Evolutionary conservation across 179 eudicot genomes (phyloP).

Genomic region (Spergularia azorica): DNA sequence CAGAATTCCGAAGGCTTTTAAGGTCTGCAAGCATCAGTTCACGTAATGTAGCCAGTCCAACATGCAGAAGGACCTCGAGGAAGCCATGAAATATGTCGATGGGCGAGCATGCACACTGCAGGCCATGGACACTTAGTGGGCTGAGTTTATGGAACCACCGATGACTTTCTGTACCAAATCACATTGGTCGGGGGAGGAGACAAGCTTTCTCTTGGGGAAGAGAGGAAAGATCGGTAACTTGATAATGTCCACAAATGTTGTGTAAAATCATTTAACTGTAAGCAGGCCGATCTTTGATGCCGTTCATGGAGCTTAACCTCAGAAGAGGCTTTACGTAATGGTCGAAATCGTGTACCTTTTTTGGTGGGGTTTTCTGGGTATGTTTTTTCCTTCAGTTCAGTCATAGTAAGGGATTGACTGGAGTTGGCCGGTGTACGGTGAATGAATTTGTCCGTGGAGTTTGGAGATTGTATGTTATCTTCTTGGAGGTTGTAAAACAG

Average conservation of each 20-base stretch:
- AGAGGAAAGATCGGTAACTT: not conserved
- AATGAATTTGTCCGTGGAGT: not conserved
- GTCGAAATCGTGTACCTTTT: not conserved
- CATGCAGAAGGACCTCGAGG: slow-evolving; percentile 19
- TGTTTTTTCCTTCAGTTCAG: slow-evolving; percentile 13
- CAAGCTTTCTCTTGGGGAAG: not conserved
- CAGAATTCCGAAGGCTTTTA: slow-evolving; percentile 84
- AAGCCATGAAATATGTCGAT: slow-evolving; percentile 14
- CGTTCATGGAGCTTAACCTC: slow-evolving; percentile 20
- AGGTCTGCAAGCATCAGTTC: slow-evolving; percentile 79
- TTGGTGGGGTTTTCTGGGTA: not conserved
- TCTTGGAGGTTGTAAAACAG: not conserved
- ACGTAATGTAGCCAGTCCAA: slow-evolving; percentile 31
- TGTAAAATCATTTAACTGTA: not conserved
- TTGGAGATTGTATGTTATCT: not conserved
- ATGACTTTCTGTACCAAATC: not conserved
- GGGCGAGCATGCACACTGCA: not conserved
- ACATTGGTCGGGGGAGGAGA: slow-evolving; percentile 1
- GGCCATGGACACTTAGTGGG: slow-evolving; percentile 7
- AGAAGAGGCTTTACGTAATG: not conserved
- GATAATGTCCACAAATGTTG: not conserved
- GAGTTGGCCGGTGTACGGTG: slow-evolving; percentile 8
- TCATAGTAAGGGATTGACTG: slow-evolving; percentile 19
- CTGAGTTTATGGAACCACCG: not conserved
- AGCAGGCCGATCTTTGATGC: slow-evolving; percentile 5